A percentile compares a stretch with the other conserved stretches of the same genome.
Evolutionary conservation across 2,329 filamentous ascomycete species (phyloP).

Genomic region (Acrocalymma vagum): DNA sequence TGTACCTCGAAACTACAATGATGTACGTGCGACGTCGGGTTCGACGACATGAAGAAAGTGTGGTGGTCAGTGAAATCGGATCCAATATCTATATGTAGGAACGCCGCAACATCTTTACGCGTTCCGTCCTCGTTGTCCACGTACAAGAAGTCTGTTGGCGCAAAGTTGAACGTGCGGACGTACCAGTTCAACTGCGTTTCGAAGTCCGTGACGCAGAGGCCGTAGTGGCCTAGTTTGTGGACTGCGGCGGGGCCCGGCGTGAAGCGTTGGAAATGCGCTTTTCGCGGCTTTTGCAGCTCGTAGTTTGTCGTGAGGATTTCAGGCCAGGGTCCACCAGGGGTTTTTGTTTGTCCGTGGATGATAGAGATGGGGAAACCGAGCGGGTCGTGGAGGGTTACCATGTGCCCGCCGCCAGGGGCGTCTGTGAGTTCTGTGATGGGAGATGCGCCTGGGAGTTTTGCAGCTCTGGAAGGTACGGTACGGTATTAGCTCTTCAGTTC

Average conservation of each 20-base stretch:
- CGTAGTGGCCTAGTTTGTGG: constrained; percentile 61
- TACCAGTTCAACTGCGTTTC: constrained; percentile 52
- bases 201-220: constrained; percentile 51
- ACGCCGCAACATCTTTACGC: constrained; percentile 54
- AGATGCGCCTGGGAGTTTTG: constrained; percentile 58
- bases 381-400: constrained; percentile 56
- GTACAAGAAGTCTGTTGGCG: constrained; percentile 56
- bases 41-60: constrained; percentile 59
- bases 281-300: constrained; percentile 52
- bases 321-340: constrained; percentile 54
- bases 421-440: constrained; percentile 59
- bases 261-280: constrained; percentile 62
- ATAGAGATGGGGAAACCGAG: constrained; percentile 68
- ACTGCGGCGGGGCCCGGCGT: constrained; percentile 59
- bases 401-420: constrained; percentile 63
- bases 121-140: constrained; percentile 21
- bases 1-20: constrained; percentile 76
- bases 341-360: constrained; percentile 61
- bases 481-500: not conserved
- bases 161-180: constrained; percentile 57
- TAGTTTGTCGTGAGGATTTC: constrained; percentile 59
- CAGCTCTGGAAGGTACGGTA: constrained; percentile 47
- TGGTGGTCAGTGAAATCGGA: constrained; percentile 63
- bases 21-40: constrained; percentile 63
- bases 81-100: constrained; percentile 65